Base-by-base conservation (phyloP, 2,329 filamentous ascomycete genomes). In the Aaosphaeria arxii region DNA sequence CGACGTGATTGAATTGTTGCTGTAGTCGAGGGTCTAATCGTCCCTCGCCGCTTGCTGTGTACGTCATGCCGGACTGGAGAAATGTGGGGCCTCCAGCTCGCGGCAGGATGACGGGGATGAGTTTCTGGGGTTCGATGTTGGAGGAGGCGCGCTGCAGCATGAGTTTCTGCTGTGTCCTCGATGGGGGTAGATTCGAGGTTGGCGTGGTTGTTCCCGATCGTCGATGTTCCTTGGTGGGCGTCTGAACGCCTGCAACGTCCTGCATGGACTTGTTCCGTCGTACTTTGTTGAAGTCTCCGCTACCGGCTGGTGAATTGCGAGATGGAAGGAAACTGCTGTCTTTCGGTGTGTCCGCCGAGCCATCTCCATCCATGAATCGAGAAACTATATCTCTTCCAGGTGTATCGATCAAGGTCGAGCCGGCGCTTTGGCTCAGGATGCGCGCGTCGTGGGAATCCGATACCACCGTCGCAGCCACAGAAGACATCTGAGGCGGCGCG, bases 111-210 rank as follows among this genome's bases (percentile, higher is more conserved):
- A 67, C 69, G 44, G 62, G 74, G 51, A 71, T 56, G 55, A 72
- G 63, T 49, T 84, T 67, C 30, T 80, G 73, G 1, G 83, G 83
- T 56, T 89, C 86, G 42, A 89, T 85, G 54, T 81, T 82, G 4
- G 86, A 88, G 62, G 85, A 87, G 30, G 85, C 86, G 35, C 87
- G 80, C 62, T 89, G 86, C 1, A 90, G 77, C 70, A 88, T 86
- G 11, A 90, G 74, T 60, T 90, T 90, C 65, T 89, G 86, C 68
- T 89, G 86, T 1, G 85, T 88, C 11, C 87, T 79, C 46, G 84
- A 88, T 59, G 74, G 53, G 56, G 70, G 53, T 32, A 71, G 52
- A 72, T 68, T 57, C n/a, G 39, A 11, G 7, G 62, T 69, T 59
- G 71, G 58, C 54, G 74, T 59, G 63, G 67, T 62, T 7, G 69